These are phyloP conservation scores for Leccinum boreale DNA, from an alignment of 768 basidiomycete species.

Conservation along the genomic window DNA sequence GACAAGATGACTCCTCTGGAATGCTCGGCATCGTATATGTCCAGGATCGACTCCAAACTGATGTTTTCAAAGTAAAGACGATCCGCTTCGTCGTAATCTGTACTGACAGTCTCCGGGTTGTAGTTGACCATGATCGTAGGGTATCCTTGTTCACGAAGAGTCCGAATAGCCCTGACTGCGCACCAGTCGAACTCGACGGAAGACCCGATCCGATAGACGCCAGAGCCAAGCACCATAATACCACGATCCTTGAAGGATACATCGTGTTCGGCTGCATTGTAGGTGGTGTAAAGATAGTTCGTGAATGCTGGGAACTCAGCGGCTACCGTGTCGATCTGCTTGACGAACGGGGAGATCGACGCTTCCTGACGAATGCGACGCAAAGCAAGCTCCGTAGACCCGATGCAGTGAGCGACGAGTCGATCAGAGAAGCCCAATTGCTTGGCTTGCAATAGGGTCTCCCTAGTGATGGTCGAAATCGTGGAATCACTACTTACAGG, in stretches of 20 bases:
- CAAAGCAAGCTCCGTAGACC: slow-evolving; percentile 90
- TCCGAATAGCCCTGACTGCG: slow-evolving; percentile 94
- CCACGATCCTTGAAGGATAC: slow-evolving; percentile 86
- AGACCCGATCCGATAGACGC: slow-evolving; percentile 97
- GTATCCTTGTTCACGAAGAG: slow-evolving; percentile 89
- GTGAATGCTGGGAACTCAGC: slow-evolving; percentile 99
- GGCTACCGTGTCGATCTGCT: slow-evolving; percentile 98
- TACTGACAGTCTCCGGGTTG: slow-evolving; percentile 98
- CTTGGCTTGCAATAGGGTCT: slow-evolving; percentile 77
- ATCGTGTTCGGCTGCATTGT: slow-evolving; percentile 95
- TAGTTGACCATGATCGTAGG: slow-evolving; percentile 99
- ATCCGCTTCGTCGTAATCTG: slow-evolving; percentile 98
- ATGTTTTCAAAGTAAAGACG: slow-evolving; percentile 99
- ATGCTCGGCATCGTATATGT: slow-evolving; percentile 91
- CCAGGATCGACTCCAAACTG: slow-evolving; percentile 91
- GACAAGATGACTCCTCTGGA: slow-evolving; percentile 92
- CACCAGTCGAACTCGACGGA: slow-evolving; percentile 99
- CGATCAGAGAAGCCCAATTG: slow-evolving; percentile 96
- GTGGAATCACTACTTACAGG: slow-evolving; percentile 49
- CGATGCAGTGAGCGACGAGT: slow-evolving; percentile 77
- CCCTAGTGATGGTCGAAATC: slow-evolving; percentile 58
- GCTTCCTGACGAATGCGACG: slow-evolving; percentile 84
- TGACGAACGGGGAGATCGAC: slow-evolving; percentile 85
- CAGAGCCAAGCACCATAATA: slow-evolving; percentile 96
- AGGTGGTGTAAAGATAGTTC: slow-evolving; percentile 98